These are phyloP conservation scores for Ophiostoma himal-ulmi DNA, from an alignment of 2,329 filamentous ascomycete species.

Conservation along the genomic window DNA sequence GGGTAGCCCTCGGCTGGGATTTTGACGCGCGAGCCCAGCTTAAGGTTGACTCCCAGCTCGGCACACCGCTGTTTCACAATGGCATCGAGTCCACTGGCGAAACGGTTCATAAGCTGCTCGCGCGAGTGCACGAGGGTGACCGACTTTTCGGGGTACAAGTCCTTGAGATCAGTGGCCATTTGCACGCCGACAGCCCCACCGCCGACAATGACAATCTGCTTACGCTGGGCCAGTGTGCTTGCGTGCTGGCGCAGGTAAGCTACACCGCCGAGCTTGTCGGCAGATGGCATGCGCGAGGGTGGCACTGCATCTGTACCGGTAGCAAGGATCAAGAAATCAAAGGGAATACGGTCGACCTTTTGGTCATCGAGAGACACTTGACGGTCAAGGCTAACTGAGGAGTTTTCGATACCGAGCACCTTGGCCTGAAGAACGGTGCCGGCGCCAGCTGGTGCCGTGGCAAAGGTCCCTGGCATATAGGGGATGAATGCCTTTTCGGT, in stretches of 20 bases:
- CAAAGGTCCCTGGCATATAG: constrained; percentile 34
- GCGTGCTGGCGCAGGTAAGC: constrained; percentile 40
- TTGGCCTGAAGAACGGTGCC: constrained; percentile 36
- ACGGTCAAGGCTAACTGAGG: constrained; percentile 37
- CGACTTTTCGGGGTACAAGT: constrained; percentile 48
- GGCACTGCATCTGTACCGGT: constrained; percentile 46
- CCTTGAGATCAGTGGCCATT: constrained; percentile 30
- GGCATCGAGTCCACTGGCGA: constrained; percentile 19
- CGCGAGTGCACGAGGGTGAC: constrained; percentile 56
- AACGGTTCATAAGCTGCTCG: constrained; percentile 36
- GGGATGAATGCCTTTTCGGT: constrained; percentile 54
- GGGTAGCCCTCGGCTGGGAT: constrained; percentile 9
- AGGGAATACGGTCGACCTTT: constrained; percentile 21
- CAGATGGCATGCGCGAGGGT: constrained; percentile 44
- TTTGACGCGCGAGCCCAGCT: constrained; percentile 21
- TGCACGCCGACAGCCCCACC: constrained; percentile 48
- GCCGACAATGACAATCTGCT: constrained; percentile 46
- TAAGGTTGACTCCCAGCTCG: constrained; percentile 20
- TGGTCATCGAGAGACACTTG: constrained; percentile 8
- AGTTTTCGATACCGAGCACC: constrained; percentile 30
- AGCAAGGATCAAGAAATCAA: constrained; percentile 42
- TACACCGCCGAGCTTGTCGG: constrained; percentile 40
- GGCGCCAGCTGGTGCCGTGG: constrained; percentile 27
- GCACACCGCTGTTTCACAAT: constrained; percentile 22
- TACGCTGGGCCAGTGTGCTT: constrained; percentile 39